phyloP scores from a whole-genome alignment of 2,329 filamentous ascomycete species.

The Hyphodiscus sp. region DNA sequence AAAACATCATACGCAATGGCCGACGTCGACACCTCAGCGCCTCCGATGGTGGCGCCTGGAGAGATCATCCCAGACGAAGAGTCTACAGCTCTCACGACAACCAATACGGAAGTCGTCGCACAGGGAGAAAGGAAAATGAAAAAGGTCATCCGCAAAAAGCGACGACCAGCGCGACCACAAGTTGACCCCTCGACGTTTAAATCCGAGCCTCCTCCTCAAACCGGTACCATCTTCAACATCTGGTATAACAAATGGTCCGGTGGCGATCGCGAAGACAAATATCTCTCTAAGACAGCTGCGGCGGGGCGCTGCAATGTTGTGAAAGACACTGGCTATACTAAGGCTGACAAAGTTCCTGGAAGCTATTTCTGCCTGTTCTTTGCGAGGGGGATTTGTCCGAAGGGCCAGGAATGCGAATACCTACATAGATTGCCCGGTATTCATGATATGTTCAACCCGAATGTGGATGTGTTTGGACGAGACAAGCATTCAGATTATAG shows the following conservation, averaged over 20 bases:
- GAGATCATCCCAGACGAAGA: slow-evolving; percentile 10
- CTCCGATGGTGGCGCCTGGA: slow-evolving; percentile 15
- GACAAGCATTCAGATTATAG: slow-evolving; percentile 91
- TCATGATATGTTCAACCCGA: slow-evolving; percentile 86
- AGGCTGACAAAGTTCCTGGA: slow-evolving; percentile 68
- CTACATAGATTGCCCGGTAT: slow-evolving; percentile 82
- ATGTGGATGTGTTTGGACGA: slow-evolving; percentile 89
- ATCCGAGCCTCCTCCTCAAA: slow-evolving; percentile 82
- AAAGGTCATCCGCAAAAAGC: slow-evolving; percentile 88
- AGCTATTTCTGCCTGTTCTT: slow-evolving; percentile 93
- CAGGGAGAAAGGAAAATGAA: slow-evolving; percentile 57
- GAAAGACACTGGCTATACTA: slow-evolving; percentile 71
- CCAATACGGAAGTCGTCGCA: slow-evolving; percentile 22
- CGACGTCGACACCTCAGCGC: slow-evolving; percentile 22
- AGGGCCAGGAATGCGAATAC: slow-evolving; percentile 89
- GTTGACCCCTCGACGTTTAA: slow-evolving; percentile 80
- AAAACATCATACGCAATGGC: slow-evolving; percentile 16
- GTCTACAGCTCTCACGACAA: slow-evolving; percentile 23
- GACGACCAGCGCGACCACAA: slow-evolving; percentile 81
- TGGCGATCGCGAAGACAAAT: slow-evolving; percentile 89
- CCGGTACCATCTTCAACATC: slow-evolving; percentile 93
- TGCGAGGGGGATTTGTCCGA: slow-evolving; percentile 72
- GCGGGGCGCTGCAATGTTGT: slow-evolving; percentile 82
- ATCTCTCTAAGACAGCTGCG: slow-evolving; percentile 74
- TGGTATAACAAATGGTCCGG: slow-evolving; percentile 99